These are phyloP conservation scores for Gossypium schwendimanii DNA, from an alignment of 441 rosid species.

Conservation along the genomic window DNA sequence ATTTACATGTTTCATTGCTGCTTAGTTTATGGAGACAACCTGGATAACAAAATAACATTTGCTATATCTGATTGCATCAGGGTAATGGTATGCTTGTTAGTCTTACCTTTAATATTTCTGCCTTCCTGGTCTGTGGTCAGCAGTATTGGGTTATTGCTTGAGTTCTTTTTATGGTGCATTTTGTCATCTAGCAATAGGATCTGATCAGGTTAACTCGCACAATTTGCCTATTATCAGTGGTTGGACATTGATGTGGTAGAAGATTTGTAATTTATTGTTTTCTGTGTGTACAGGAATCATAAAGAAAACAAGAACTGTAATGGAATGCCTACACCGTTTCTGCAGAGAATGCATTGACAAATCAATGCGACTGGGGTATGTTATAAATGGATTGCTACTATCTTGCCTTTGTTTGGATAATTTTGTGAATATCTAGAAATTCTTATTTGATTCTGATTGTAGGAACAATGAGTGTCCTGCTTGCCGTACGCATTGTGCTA, in stretches of 20 bases:
- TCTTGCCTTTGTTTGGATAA: not conserved
- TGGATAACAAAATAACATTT: not conserved
- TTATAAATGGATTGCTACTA: not conserved
- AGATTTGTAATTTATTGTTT: not conserved
- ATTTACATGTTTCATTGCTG: not conserved
- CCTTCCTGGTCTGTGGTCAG: not conserved
- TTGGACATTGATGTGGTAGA: not conserved
- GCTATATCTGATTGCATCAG: not conserved
- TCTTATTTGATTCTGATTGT: constrained; percentile 22
- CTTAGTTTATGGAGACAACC: not conserved
- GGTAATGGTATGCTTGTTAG: not conserved
- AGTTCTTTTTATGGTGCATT: not conserved
- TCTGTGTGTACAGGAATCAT: constrained; percentile 57
- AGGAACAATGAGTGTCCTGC: constrained; percentile 99
- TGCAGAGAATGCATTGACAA: constrained; percentile 97
- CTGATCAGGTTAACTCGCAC: not conserved
- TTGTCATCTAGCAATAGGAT: not conserved
- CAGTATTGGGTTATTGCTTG: not conserved
- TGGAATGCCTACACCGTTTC: constrained; percentile 96
- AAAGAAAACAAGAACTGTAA: constrained; percentile 90
- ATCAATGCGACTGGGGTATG: constrained; percentile 95
- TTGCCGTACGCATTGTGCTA: constrained; percentile 97
- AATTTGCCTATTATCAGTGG: not conserved
- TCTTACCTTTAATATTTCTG: not conserved
- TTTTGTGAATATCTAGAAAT: constrained; percentile 9